Evolutionary conservation across 306 rosid genomes (phyloP).

Genomic region (Hippophae gyantsensis): DNA sequence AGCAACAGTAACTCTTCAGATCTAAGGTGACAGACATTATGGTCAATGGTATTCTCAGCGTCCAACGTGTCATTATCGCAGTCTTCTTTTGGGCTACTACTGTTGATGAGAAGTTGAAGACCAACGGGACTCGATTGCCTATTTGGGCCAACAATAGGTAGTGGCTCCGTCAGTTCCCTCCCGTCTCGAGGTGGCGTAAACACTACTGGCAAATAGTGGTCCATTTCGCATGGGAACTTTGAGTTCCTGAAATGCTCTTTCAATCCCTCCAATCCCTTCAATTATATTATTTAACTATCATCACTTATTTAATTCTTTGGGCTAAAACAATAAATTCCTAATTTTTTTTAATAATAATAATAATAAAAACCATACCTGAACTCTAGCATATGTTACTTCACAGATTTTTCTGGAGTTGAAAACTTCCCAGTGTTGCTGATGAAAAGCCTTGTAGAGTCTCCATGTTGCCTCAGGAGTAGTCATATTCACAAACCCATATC

Average conservation of each 20-base stretch:
- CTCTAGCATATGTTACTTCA: constrained; percentile 78
- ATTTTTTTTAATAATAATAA: no score
- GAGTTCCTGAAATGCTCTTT: constrained; percentile 95
- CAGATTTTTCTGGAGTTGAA: constrained; percentile 91
- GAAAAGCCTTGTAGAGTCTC: constrained; percentile 82
- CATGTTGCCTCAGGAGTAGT: constrained; percentile 71
- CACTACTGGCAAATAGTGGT: constrained; percentile 68
- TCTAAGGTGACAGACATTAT: neutral
- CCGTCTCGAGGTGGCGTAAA: constrained; percentile 87
- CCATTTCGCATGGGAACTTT: constrained; percentile 86
- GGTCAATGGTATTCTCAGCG: neutral
- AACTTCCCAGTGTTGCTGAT: constrained; percentile 85
- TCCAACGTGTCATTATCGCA: constrained; percentile 1
- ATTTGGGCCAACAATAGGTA: constrained; percentile 46
- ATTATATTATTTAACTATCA: no score
- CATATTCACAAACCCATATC: constrained; percentile 97
- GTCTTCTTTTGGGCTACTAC: constrained; percentile 22
- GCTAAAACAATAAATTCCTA: no score
- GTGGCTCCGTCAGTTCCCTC: constrained; percentile 55
- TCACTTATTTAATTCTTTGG: no score
- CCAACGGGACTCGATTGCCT: constrained; percentile 2
- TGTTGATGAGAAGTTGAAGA: neutral
- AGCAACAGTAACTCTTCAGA: neutral
- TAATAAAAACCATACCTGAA: constrained; percentile 35
- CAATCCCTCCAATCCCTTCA: constrained; percentile 79